These are phyloP conservation scores for Oryza glaberrima DNA, from an alignment of 176 grass and related monocot genomes.

Conservation along the genomic window DNA sequence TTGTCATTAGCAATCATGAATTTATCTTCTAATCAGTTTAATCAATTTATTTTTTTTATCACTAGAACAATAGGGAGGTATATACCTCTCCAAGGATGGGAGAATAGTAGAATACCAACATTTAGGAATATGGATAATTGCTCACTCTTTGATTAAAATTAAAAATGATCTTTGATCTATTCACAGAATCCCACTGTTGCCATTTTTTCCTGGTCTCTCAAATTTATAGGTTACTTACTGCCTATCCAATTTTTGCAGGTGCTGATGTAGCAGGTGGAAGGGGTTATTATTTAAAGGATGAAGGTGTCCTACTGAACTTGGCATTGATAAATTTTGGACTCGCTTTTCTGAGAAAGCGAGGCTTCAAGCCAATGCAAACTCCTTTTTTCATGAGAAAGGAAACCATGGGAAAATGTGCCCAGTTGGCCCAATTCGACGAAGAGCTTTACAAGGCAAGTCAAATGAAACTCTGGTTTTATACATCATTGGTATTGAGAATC, in stretches of 20 bases:
- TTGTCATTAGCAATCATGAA: too few relatives aligned
- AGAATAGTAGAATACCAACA: too few relatives aligned
- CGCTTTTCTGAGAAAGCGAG: conserved; percentile 65
- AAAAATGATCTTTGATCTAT: not conserved
- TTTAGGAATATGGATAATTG: not conserved
- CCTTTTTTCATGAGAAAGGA: conserved; percentile 99
- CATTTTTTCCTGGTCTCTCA: not conserved
- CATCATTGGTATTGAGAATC: not conserved
- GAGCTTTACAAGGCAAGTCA: conserved; percentile 85
- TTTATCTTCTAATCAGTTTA: too few relatives aligned
- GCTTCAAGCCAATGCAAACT: conserved; percentile 77
- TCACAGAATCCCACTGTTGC: not conserved
- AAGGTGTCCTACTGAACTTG: conserved; percentile 83
- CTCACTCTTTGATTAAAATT: not conserved
- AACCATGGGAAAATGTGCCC: conserved; percentile 94
- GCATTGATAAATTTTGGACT: conserved; percentile 87
- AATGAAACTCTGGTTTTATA: not conserved
- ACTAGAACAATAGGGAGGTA: too few relatives aligned
- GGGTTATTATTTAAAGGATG: conserved; percentile 83
- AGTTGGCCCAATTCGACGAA: conserved; percentile 88
- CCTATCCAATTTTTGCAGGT: conserved; percentile 48
- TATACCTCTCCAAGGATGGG: too few relatives aligned
- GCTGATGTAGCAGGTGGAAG: conserved; percentile 94
- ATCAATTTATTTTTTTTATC: too few relatives aligned
- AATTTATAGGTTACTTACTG: not conserved